Percentiles rank a stretch among this genome's conserved stretches.
Conservation (phyloP, 2,329 filamentous ascomycete genomes). For the Aspergillus sp. region DNA sequence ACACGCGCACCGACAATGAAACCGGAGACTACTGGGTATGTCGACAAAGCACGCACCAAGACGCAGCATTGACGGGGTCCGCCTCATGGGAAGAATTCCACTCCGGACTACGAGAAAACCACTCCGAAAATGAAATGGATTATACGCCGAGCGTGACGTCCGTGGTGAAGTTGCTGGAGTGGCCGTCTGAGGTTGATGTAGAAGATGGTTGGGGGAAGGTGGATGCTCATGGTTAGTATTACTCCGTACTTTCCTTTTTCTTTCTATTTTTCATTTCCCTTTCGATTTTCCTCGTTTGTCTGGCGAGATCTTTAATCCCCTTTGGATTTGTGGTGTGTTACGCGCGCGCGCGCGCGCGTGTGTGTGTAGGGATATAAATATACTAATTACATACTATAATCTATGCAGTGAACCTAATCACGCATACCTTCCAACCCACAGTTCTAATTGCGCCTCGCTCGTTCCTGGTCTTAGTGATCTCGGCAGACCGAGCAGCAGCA, state of each 20-base stretch:
- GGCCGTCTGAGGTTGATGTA: slow-evolving; percentile 23
- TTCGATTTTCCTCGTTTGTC: neutral
- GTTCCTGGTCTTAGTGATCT: slow-evolving; percentile 37
- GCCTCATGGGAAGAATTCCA: slow-evolving; percentile 44
- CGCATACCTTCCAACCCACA: slow-evolving; percentile 38
- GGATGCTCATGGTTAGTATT: slow-evolving; percentile 30
- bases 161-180: slow-evolving; percentile 34
- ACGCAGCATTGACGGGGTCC: slow-evolving; percentile 32
- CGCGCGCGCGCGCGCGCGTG: neutral
- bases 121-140: slow-evolving; percentile 44
- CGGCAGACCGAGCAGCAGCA: slow-evolving; percentile 23
- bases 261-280: neutral
- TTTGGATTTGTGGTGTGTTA: neutral
- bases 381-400: neutral
- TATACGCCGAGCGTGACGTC: slow-evolving; percentile 43
- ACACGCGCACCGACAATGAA: slow-evolving; percentile 2
- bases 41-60: slow-evolving; percentile 41
- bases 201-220: slow-evolving; percentile 27
- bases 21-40: slow-evolving; percentile 43
- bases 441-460: slow-evolving; percentile 35
- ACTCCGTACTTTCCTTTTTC: neutral
- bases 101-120: slow-evolving; percentile 38
- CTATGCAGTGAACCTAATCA: slow-evolving; percentile 37
- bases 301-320: too few species aligned
- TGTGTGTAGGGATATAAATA: neutral